phyloP scores from a whole-genome alignment of 139 green algal genomes.

The Protoeuglena noctilucae region DNA sequence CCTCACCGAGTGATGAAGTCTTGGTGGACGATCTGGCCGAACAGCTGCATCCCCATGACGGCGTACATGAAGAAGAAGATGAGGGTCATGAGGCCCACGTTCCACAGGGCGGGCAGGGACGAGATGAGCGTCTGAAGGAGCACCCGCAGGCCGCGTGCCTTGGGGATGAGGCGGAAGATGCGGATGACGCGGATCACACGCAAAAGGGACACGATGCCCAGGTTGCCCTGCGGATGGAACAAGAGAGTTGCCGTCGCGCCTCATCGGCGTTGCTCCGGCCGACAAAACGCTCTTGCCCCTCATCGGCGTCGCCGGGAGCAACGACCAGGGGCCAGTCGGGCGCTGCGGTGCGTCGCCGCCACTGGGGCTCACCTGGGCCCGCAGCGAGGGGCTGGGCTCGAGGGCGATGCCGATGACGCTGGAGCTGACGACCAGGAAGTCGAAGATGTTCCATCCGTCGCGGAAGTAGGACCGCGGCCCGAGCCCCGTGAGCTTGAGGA shows the following conservation, averaged over 20 bases:
- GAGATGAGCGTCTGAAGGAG: slow-evolving; percentile 52
- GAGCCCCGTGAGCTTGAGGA: slow-evolving; percentile 29
- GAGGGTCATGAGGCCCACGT: slow-evolving; percentile 43
- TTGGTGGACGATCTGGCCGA: slow-evolving; percentile 30
- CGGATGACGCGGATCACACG: slow-evolving; percentile 44
- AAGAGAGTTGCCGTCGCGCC: no score
- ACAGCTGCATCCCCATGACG: slow-evolving; percentile 66
- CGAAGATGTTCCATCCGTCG: slow-evolving; percentile 52
- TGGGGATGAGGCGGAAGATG: slow-evolving; percentile 53
- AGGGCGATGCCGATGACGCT: slow-evolving; percentile 24
- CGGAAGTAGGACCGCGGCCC: slow-evolving; percentile 27
- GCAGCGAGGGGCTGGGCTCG: no score
- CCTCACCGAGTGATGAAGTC: slow-evolving; percentile 16
- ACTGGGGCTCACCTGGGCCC: no score
- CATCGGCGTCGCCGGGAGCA: no score
- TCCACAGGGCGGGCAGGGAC: slow-evolving; percentile 45
- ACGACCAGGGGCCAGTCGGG: no score
- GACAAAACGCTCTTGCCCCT: no score
- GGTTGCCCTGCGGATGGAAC: no score
- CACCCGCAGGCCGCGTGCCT: slow-evolving; percentile 37
- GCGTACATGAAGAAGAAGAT: slow-evolving; percentile 66
- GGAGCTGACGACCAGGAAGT: slow-evolving; percentile 34
- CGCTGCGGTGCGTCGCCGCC: no score
- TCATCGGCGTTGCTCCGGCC: slow-evolving; percentile 10
- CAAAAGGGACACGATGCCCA: slow-evolving; percentile 39